Base-by-base conservation (phyloP, 805 yeast genomes). In the Candida tammaniensis region DNA sequence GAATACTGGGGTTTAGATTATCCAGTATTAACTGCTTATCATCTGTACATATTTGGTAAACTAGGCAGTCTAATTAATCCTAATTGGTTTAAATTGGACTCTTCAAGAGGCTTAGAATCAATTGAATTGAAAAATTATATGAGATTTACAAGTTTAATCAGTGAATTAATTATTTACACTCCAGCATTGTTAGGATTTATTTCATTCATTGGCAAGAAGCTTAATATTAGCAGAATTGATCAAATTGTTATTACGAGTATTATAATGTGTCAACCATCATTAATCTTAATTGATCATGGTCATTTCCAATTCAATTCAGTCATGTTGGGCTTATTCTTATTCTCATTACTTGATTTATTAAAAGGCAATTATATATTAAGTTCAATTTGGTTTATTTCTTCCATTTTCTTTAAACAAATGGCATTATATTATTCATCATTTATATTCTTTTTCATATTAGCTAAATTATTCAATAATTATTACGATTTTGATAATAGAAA, bases 1-100 rank as follows among this genome's bases (percentile, higher is more conserved):
- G 78, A 80, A 46, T 88, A 91, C 63, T 93, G 98, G 98, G 96
- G 98, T 1, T 68, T 93, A 22, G 98, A 93, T 58, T 93, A 93
- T 57, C 99, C 99, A 1, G 98, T 98, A 5, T 64, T 93, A 42
- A 91, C 98, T 0, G 98, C 98, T 0, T 89, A 74, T 55, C 98
- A 93, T 54, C 87, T 95, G 31, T 86, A 81, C 74, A 21, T 86
- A 1, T 55, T 82, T 30, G 98, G 98, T 0, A 66, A 68, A 33
- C 48, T 91, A 12, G 98, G 97, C 0, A 49, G 67, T 1, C 54
- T 77, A 26, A 60, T 86, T 21, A 73, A 84, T 43, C 67, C 78
- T 0, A 44, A 57, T 0, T 93, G 98, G 98, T 88, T 93, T 58
- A 78, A 67, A 3, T 59, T 91, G 21, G 78, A 78, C 40, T 24